Percentiles rank a stretch among this genome's conserved stretches.
These are phyloP conservation scores for Cynanchum wilfordii DNA, from an alignment of 257 asterid genomes.

Conservation along the genomic window DNA sequence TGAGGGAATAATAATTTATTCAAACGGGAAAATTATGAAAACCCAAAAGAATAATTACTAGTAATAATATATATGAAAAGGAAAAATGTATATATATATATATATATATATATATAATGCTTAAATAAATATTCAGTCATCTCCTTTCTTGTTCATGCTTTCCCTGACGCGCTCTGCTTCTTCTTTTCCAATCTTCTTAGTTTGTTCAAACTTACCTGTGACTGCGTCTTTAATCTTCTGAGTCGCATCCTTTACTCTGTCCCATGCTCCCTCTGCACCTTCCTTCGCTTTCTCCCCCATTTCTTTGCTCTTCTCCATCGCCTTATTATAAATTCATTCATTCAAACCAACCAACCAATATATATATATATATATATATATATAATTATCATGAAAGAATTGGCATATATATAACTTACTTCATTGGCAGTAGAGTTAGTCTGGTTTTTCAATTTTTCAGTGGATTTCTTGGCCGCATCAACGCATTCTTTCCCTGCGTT, in stretches of 20 bases:
- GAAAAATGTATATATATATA: too few relatives aligned
- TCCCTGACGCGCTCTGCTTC: conserved; percentile 33
- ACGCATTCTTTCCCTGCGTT: conserved; percentile 40
- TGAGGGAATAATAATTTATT: too few relatives aligned
- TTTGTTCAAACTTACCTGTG: conserved; percentile 44
- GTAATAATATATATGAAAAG: too few relatives aligned
- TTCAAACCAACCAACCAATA: too few relatives aligned
- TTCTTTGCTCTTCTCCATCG: conserved; percentile 35
- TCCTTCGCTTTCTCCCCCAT: conserved; percentile 59
- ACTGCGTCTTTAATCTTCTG: conserved; percentile 58
- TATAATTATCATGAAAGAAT: too few relatives aligned
- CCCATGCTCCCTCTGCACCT: conserved; percentile 57
- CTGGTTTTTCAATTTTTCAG: conserved; percentile 43
- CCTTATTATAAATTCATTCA: conserved; percentile 19
- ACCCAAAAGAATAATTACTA: too few relatives aligned
- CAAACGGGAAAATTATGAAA: too few relatives aligned
- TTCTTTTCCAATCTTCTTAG: conserved; percentile 37
- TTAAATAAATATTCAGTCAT: too few relatives aligned
- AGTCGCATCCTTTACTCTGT: conserved; percentile 42
- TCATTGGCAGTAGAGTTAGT: conserved; percentile 33
- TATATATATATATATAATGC: too few relatives aligned
- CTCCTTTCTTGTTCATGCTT: conserved; percentile 22
- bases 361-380: too few relatives aligned
- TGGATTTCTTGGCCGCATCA: conserved; percentile 46
- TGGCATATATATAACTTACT: conserved; percentile 32